phyloP scores from a whole-genome alignment of 306 rosid species.

The Quercus suber region DNA sequence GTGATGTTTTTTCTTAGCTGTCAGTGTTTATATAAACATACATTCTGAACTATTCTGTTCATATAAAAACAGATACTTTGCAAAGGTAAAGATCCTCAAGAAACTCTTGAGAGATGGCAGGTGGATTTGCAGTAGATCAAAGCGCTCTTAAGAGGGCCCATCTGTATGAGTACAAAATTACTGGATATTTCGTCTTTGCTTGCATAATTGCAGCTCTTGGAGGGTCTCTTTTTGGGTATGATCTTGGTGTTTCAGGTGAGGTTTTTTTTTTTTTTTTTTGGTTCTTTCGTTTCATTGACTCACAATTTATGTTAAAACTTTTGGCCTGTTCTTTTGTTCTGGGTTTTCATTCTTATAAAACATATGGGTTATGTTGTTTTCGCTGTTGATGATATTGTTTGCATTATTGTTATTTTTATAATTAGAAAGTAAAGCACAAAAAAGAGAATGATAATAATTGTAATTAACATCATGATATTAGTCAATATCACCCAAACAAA shows the following conservation, averaged over 20 bases:
- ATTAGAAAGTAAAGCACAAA: neutral
- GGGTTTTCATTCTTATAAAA: constrained; percentile 3
- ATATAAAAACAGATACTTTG: neutral
- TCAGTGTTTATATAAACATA: neutral
- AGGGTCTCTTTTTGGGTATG: constrained; percentile 87
- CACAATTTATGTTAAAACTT: neutral
- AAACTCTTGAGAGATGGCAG: constrained; percentile 49
- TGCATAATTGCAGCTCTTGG: constrained; percentile 85
- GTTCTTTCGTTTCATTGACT: neutral
- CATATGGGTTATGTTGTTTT: neutral
- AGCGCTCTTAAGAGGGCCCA: constrained; percentile 54
- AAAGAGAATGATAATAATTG: neutral
- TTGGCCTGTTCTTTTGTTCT: neutral
- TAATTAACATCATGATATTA: neutral
- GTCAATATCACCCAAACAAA: neutral
- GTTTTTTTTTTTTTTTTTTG: neutral
- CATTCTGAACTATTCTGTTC: neutral
- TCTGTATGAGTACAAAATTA: constrained; percentile 64
- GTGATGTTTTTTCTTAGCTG: neutral
- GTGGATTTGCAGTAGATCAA: constrained; percentile 43
- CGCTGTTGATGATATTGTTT: neutral
- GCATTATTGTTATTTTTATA: neutral
- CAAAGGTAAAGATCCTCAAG: neutral
- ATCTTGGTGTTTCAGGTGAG: constrained; percentile 93
- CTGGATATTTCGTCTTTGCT: constrained; percentile 59